Evolutionary conservation across 495 filamentous ascomycete species (phyloP), one percentile per base, ranked within the genome.

Genomic region (Penicillium simplicissimum): DNA sequence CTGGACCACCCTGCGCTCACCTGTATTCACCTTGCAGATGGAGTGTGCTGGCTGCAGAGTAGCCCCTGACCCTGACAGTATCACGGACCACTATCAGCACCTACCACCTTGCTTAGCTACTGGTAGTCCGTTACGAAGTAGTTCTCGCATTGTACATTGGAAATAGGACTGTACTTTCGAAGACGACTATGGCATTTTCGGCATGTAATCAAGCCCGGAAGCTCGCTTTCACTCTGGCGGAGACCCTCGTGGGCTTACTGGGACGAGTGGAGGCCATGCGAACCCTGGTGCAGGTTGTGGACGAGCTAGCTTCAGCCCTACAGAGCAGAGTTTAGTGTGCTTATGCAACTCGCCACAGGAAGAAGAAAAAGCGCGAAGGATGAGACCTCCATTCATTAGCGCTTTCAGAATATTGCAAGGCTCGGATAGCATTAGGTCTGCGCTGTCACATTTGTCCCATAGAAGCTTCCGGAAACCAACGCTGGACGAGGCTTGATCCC

Each of bases 271-370:
- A 52, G 7, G 25, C 25, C 42, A 14, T 43, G 19, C 42, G 21
- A 35, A 19, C 52, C 14, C 57, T 62, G 57, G 66, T 62, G 68
- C 66, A 60, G 42, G n/a, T n/a, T 23, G 53, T 61, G 49, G 52
- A 8, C 17, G 49, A 52, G 52, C 54, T 66, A 64, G 63, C 43
- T 56, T 71, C 68, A 71, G 68, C 68, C 68, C 61, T 71, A 68
- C 45, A 58, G 37, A 57, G 51, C 38, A 1, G 48, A 28, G 52
- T 19, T 57, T 65, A 65, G 65, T 23, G 59, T 59, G 62, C 52
- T 55, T 61, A 56, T 58, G 37, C 21, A 40, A n/a, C 15, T 52
- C 36, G 25, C 31, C 53, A 57, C 21, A 21, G n/a, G 23, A 0
- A 19, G 23, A 36, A 28, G 43, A 38, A 8, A 25, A 48, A 1